These are phyloP conservation scores for Paecilomyces formosus DNA, from an alignment of 2,329 filamentous ascomycete species.

Conservation along the genomic window DNA sequence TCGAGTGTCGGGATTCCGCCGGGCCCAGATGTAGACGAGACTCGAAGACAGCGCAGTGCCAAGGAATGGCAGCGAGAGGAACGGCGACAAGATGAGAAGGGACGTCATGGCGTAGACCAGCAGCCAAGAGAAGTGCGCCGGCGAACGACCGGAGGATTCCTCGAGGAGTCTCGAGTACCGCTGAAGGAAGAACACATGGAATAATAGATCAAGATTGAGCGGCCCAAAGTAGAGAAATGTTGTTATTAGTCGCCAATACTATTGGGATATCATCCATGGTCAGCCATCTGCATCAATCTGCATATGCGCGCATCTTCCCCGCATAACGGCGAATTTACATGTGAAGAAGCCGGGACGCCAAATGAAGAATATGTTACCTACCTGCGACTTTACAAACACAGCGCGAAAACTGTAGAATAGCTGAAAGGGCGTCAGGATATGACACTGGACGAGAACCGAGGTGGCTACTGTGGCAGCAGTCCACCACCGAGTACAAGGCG, in stretches of 20 bases:
- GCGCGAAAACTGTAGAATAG: conserved; percentile 94
- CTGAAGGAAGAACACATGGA: conserved; percentile 97
- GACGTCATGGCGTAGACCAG: conserved; percentile 75
- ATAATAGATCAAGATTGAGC: conserved; percentile 85
- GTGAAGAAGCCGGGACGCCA: background rate
- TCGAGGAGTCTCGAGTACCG: conserved; percentile 92
- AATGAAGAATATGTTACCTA: conserved; percentile 38
- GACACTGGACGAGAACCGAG: conserved; percentile 84
- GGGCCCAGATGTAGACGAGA: conserved; percentile 95
- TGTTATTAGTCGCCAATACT: conserved; percentile 96
- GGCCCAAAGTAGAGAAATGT: conserved; percentile 98
- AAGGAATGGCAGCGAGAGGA: conserved; percentile 87
- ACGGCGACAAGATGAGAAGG: conserved; percentile 72
- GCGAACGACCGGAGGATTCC: conserved; percentile 83
- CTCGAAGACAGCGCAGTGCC: conserved; percentile 90
- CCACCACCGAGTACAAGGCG: conserved; percentile 93
- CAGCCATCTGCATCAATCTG: background rate
- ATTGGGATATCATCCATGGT: conserved; percentile 5
- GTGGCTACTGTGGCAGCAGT: conserved; percentile 85
- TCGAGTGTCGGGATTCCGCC: conserved; percentile 84
- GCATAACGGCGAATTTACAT: background rate
- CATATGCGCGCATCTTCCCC: background rate
- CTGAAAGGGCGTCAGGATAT: conserved; percentile 87
- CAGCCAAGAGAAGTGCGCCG: conserved; percentile 92
- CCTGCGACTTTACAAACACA: conserved; percentile 87